These are phyloP conservation scores for Gynochthodes officinalis DNA, from an alignment of 257 asterid species.

Conservation along the genomic window DNA sequence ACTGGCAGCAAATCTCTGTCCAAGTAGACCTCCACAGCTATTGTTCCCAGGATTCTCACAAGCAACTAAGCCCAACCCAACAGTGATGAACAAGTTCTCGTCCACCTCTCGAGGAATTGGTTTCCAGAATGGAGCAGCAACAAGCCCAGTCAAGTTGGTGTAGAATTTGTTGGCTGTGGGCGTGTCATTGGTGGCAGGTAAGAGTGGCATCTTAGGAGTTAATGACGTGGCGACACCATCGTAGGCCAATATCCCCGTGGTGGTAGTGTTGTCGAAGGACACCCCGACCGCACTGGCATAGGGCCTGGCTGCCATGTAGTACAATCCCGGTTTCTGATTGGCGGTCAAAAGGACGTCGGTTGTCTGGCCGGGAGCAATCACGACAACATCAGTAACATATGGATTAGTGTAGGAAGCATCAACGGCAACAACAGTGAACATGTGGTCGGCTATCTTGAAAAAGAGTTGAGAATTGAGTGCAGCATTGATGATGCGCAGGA, in stretches of 20 bases:
- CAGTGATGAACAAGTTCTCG: slow-evolving; percentile 55
- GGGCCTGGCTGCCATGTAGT: slow-evolving; percentile 72
- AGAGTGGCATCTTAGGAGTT: slow-evolving; percentile 49
- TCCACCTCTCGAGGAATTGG: slow-evolving; percentile 45
- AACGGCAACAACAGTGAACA: slow-evolving; percentile 50
- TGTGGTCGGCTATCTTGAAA: slow-evolving; percentile 67
- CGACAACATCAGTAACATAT: slow-evolving; percentile 62
- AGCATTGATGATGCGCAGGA: slow-evolving; percentile 72
- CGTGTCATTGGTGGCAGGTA: slow-evolving; percentile 72
- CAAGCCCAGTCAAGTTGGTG: slow-evolving; percentile 52
- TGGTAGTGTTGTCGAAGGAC: slow-evolving; percentile 39
- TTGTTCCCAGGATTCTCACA: slow-evolving; percentile 42
- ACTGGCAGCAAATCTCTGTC: slow-evolving; percentile 48
- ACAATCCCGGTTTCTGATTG: slow-evolving; percentile 41
- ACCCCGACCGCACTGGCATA: slow-evolving; percentile 37
- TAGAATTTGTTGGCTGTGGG: slow-evolving; percentile 61
- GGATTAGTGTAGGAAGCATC: slow-evolving; percentile 75
- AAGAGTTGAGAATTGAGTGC: slow-evolving; percentile 60
- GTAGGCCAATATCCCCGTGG: slow-evolving; percentile 56
- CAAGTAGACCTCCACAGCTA: slow-evolving; percentile 45
- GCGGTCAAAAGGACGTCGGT: slow-evolving; percentile 59
- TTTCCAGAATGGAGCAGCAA: slow-evolving; percentile 45
- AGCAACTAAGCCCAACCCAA: slow-evolving; percentile 47
- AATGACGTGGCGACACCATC: slow-evolving; percentile 26
- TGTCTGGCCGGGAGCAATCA: slow-evolving; percentile 67